These are phyloP conservation scores for Lachnellula cervina DNA, from an alignment of 2,329 filamentous ascomycete genomes.

Conservation along the genomic window DNA sequence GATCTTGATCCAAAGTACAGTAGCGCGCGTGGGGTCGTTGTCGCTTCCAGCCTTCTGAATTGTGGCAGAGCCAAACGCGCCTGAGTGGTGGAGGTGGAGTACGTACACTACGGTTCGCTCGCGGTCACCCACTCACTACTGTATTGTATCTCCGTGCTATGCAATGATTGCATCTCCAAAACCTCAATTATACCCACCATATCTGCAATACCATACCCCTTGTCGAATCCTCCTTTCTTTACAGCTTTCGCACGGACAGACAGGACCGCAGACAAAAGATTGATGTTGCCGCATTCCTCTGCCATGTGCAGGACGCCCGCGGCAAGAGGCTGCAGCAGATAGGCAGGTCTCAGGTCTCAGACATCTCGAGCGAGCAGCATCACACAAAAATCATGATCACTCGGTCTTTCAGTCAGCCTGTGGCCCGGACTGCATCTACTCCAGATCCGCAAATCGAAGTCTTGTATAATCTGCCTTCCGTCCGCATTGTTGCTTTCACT, in stretches of 20 bases:
- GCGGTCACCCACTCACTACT: no score
- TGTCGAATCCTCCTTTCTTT: background rate
- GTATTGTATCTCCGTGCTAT: no score
- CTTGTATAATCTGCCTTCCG: conserved; percentile 29
- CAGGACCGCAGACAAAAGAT: no score
- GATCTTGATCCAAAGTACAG: background rate
- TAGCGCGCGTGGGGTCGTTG: background rate
- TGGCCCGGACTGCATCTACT: conserved; percentile 11
- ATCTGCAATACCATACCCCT: background rate
- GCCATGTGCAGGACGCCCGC: no score
- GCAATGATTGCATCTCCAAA: background rate
- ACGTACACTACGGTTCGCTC: no score
- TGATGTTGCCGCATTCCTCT: no score
- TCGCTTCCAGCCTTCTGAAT: background rate
- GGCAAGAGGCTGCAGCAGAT: no score
- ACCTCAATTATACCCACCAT: background rate
- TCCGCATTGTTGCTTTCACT: conserved; percentile 52
- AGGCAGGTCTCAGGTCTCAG: no score
- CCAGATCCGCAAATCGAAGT: conserved; percentile 30
- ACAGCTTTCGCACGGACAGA: background rate
- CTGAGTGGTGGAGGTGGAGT: no score
- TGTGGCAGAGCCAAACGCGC: background rate
- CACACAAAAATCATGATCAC: no score
- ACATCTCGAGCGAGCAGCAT: no score
- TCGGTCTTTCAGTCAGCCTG: conserved; percentile 23